Evolutionary conservation across 257 asterid species (phyloP).

Genomic region (Scutellaria minor): DNA sequence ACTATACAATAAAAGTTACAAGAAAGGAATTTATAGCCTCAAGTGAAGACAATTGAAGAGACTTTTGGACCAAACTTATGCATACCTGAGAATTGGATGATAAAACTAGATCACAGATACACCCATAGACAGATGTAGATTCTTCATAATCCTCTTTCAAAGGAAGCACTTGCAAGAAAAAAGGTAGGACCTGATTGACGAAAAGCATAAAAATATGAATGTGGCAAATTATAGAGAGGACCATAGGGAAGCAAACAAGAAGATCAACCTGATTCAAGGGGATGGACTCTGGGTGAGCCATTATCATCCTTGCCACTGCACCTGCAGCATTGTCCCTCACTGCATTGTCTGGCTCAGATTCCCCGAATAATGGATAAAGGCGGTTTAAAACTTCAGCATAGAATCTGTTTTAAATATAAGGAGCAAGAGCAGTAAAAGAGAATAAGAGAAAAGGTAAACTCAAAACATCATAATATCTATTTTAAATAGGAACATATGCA

Average conservation of each 20-base stretch:
- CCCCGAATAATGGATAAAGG: conserved; percentile 87
- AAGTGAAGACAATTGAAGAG: conserved; percentile 24
- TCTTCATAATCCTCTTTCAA: conserved; percentile 94
- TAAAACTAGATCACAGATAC: conserved; percentile 83
- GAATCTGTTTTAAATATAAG: conserved; percentile 57
- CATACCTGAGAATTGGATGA: conserved; percentile 87
- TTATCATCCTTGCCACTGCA: conserved; percentile 98
- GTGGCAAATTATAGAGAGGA: conserved; percentile 28
- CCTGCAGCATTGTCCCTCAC: conserved; percentile 99
- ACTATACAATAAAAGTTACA: conserved; percentile 19
- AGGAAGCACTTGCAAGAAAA: conserved; percentile 91
- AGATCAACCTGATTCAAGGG: conserved; percentile 80
- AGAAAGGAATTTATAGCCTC: neutral
- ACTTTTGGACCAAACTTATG: conserved; percentile 17
- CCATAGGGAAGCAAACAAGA: conserved; percentile 16
- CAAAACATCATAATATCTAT: conserved; percentile 60
- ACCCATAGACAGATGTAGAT: conserved; percentile 80
- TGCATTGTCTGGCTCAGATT: conserved; percentile 90
- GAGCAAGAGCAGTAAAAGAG: conserved; percentile 32
- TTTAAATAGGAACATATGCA: conserved; percentile 32
- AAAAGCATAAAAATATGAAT: conserved; percentile 25
- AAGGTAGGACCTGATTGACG: conserved; percentile 80
- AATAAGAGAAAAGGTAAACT: conserved; percentile 31
- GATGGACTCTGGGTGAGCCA: conserved; percentile 83
- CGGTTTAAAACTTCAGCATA: conserved; percentile 66